Base-by-base conservation (phyloP, 805 yeast species). In the Cyberlindnera japonica region DNA sequence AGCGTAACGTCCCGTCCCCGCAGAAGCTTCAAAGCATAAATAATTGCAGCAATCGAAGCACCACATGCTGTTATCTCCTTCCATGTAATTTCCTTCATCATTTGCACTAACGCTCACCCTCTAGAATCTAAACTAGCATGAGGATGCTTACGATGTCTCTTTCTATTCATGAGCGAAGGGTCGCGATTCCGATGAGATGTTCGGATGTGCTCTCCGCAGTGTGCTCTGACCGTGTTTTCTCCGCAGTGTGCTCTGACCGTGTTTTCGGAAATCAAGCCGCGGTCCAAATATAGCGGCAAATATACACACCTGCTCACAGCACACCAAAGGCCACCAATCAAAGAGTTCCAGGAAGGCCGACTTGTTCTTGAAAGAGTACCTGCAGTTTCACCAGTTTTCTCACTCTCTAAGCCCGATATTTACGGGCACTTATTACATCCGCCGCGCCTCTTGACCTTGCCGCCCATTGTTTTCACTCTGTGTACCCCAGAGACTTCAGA, bases 31-130 rank as follows among this genome's bases (percentile, higher is more conserved):
- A 44, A 18, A 2, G 42, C 27, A 28, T 41, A 49, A 6, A 54
- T 8, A 2, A 53, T 27, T 0, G 47, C 53, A 1, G 45, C 35
- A 1, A 45, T 9, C 2, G 56, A 47, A 8, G 43, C 52, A 2
- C 60, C 58, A n/a, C 44, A 32, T 9, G 54, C 60, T 5, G 43
- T 30, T 16, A 53, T 48, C 37, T 55, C 60, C 34, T 38, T 51
- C 60, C 60, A 55, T 1, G 55, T 49, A 20, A 47, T 15, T 10
- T 6, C 19, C 34, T 21, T 20, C 14, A 24, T 5, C 23, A 24
- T 21, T 25, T 13, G 9, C 14, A 15, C 7, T 8, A 22, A 9
- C 11, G 24, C 24, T 9, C 24, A 8, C 24, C 11, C 29, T 9
- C 29, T 14, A 13, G n/a, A 26, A 26, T 7, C 8, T 11, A 11